Base-by-base conservation (phyloP, 1,284 basidiomycete genomes). In the Papiliotrema terrestris region DNA sequence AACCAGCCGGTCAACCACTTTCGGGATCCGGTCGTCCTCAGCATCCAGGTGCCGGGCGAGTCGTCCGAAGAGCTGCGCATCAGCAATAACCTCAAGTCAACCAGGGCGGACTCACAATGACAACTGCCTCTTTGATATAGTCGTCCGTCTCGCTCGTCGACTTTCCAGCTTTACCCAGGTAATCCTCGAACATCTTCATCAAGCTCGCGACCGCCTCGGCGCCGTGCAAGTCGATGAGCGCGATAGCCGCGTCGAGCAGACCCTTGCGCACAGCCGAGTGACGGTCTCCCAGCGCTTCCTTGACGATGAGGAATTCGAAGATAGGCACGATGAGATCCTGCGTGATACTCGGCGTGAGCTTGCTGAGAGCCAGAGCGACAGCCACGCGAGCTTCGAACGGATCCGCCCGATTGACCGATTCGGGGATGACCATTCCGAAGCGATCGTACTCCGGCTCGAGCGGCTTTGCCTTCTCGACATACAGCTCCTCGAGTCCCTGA, bases 341-440 rank as follows among this genome's bases (percentile, higher is more conserved):
- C 0, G 83, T 81, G 61, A 95, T 87, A 17, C 79, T 79, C 2
- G 86, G 84, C 0, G 91, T 84, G 2, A 94, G 74, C 2, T 83
- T 78, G 60, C 85, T 82, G 53, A 98, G 85, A 0, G 89, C 78
- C 8, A 80, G 75, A 0, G 89, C 88, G 45, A 89, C 81, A 3
- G 95, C 91, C 1, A 88, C 80, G 35, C 96, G 84, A 25, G 87
- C 82, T 52, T 85, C 83, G 91, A 91, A 98, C 4, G 94, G 95
- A 76, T 99, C 96, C n/a, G 84, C 79, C 36, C 89, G 84, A 69
- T 93, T 87, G n/a, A 96, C 78, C 47, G 88, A 96, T 64, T 87
- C 84, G 25, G 91, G 85, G 57, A 96, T 89, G 56, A 98, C 82
- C 88, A 98, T 96, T 19, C 96, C 95, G 88, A 91, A 63, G 82